These are phyloP conservation scores for Sisymbrium altissimum DNA, from an alignment of 345 rosid species.

Conservation along the genomic window DNA sequence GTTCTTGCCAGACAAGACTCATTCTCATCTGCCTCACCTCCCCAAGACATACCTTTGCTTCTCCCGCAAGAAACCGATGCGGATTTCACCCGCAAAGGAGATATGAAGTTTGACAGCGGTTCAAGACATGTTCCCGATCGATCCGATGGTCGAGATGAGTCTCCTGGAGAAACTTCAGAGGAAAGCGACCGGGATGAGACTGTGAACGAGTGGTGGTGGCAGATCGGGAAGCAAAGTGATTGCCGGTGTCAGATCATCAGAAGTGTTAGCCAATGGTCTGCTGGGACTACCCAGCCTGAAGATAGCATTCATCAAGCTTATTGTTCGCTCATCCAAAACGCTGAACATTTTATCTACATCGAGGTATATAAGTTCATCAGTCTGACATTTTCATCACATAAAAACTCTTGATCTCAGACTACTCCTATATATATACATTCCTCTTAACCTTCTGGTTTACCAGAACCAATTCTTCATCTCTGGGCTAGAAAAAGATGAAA, in stretches of 20 bases:
- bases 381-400: background rate
- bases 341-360: slow-evolving; percentile 83
- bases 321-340: slow-evolving; percentile 71
- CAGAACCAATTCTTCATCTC: slow-evolving; percentile 96
- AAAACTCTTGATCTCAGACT: background rate
- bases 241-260: slow-evolving; percentile 87
- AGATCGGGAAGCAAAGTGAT: slow-evolving; percentile 45
- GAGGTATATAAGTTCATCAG: slow-evolving; percentile 53
- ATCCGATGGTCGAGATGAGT: slow-evolving; percentile 30
- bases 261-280: slow-evolving; percentile 95
- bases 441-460: slow-evolving; percentile 11
- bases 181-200: slow-evolving; percentile 26
- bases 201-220: slow-evolving; percentile 41
- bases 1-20: slow-evolving; percentile 41
- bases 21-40: slow-evolving; percentile 51
- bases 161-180: slow-evolving; percentile 35
- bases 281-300: slow-evolving; percentile 81
- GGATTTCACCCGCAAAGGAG: background rate
- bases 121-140: slow-evolving; percentile 24
- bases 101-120: background rate
- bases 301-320: slow-evolving; percentile 89
- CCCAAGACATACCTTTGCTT: slow-evolving; percentile 77
- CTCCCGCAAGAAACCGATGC: slow-evolving; percentile 72
- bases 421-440: background rate
- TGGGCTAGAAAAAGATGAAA: slow-evolving; percentile 74